A percentile compares a stretch with the other conserved stretches of the same genome.
Evolutionary conservation across 805 yeast genomes (phyloP).

Genomic region (Cyberlindnera amylophila): DNA sequence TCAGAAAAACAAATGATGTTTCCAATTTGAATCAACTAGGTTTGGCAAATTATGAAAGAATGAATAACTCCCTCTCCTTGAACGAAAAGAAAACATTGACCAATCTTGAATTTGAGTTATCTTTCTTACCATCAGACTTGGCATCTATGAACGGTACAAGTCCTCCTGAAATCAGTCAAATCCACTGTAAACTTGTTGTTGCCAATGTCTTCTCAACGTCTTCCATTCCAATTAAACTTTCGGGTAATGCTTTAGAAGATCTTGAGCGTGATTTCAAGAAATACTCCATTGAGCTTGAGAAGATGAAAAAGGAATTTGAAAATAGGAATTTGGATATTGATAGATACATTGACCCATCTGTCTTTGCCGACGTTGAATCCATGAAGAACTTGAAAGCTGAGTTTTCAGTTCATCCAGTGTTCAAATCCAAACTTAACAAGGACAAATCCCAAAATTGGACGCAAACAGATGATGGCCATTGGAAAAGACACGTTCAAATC

Average conservation of each 20-base stretch:
- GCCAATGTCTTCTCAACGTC: constrained; percentile 32
- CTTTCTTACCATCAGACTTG: constrained; percentile 23
- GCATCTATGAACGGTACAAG: constrained; percentile 20
- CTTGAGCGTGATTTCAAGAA: constrained; percentile 21
- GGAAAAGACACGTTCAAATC: constrained; percentile 30
- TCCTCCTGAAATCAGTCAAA: constrained; percentile 31
- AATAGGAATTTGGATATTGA: constrained; percentile 4
- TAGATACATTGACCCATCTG: constrained; percentile 13
- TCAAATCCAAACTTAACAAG: constrained; percentile 13
- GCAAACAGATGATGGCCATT: not conserved
- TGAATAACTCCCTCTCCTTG: constrained; percentile 27
- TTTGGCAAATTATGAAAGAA: constrained; percentile 32
- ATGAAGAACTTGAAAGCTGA: constrained; percentile 20
- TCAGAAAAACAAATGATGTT: constrained; percentile 34
- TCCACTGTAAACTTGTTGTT: constrained; percentile 31
- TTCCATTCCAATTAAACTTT: constrained; percentile 37
- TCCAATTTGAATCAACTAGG: constrained; percentile 32
- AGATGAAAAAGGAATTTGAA: constrained; percentile 18
- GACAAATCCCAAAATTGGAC: constrained; percentile 18
- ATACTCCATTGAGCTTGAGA: constrained; percentile 12
- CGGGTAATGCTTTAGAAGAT: too few species aligned
- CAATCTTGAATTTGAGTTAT: constrained; percentile 28
- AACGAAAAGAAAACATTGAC: constrained; percentile 28
- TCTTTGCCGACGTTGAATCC: constrained; percentile 19
- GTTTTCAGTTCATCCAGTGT: constrained; percentile 17